Percentiles rank a stretch among this genome's conserved stretches.
These are phyloP conservation scores for Coemansia umbellata DNA, from an alignment of 192 early-diverging fungal species.

Conservation along the genomic window DNA sequence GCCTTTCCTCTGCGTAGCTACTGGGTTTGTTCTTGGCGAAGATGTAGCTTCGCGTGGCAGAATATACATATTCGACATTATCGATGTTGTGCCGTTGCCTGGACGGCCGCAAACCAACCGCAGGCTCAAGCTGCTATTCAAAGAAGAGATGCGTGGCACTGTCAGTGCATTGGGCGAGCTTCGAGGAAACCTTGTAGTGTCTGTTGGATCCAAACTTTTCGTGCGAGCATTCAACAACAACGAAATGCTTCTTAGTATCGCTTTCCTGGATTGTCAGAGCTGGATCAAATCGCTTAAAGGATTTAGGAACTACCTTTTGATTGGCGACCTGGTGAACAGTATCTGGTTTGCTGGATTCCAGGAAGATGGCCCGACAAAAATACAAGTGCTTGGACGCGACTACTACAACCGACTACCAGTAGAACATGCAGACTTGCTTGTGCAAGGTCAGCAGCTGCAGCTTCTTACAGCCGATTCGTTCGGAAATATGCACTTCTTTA, in stretches of 20 bases:
- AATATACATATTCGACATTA: slow-evolving; percentile 90
- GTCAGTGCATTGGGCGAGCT: slow-evolving; percentile 82
- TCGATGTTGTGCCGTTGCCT: slow-evolving; percentile 95
- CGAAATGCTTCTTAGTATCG: slow-evolving; percentile 78
- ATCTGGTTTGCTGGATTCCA: slow-evolving; percentile 92
- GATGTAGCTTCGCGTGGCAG: slow-evolving; percentile 86
- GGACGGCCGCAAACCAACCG: slow-evolving; percentile 93
- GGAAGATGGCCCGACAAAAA: slow-evolving; percentile 84
- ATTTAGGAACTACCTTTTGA: slow-evolving; percentile 83
- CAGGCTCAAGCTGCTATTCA: slow-evolving; percentile 78
- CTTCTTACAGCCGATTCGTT: slow-evolving; percentile 71
- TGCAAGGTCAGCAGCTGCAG: slow-evolving; percentile 70
- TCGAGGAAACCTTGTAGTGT: slow-evolving; percentile 81
- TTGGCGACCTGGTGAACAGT: slow-evolving; percentile 84
- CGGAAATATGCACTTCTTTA: slow-evolving; percentile 75
- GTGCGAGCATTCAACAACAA: slow-evolving; percentile 82
- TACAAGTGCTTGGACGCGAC: slow-evolving; percentile 87
- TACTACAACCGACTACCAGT: slow-evolving; percentile 69
- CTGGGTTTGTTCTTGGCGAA: slow-evolving; percentile 83
- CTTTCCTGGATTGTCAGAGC: slow-evolving; percentile 90
- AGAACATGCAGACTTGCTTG: slow-evolving; percentile 68
- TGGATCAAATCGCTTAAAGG: slow-evolving; percentile 78
- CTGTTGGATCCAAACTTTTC: slow-evolving; percentile 85
- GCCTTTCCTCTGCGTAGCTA: slow-evolving; percentile 82
- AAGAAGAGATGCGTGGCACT: slow-evolving; percentile 81